Conservation (phyloP, 1,139 yeast genomes). For the Hansenula sp. region DNA sequence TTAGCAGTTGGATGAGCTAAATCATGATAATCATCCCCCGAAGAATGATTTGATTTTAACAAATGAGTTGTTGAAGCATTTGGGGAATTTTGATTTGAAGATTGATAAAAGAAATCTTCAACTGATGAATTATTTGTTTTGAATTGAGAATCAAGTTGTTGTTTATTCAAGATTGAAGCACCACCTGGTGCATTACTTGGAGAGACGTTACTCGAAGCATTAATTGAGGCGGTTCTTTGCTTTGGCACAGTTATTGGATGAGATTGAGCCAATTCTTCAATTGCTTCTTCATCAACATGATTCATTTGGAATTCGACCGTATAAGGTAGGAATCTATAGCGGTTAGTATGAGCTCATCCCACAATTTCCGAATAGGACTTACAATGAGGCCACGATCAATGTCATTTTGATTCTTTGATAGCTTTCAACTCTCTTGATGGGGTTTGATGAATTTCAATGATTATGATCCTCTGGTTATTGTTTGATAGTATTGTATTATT, state of each 20-base stretch:
- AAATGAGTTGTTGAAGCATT: neutral
- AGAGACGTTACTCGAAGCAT: constrained; percentile 6
- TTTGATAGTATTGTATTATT: too few species aligned
- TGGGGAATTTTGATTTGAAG: constrained; percentile 1
- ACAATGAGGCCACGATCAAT: constrained; percentile 58
- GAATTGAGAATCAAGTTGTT: constrained; percentile 1
- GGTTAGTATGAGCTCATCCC: constrained; percentile 5
- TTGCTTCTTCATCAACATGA: constrained; percentile 25
- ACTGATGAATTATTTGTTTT: constrained; percentile 18
- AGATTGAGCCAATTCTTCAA: constrained; percentile 18
- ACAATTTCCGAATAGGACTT: constrained; percentile 29
- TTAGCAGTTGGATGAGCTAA: neutral
- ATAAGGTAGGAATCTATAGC: constrained; percentile 60
- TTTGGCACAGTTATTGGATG: constrained; percentile 17
- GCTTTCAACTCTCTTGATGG: too few species aligned
- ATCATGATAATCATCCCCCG: constrained; percentile 5
- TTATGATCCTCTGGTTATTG: too few species aligned
- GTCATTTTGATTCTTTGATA: too few species aligned
- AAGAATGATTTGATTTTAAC: neutral
- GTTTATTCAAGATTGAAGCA: neutral
- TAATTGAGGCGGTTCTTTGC: constrained; percentile 15
- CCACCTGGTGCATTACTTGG: neutral
- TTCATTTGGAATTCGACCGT: constrained; percentile 64
- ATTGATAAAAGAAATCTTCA: constrained; percentile 20
- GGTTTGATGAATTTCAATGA: neutral